Evolutionary conservation across 73 alveolate species (phyloP), one percentile per base, ranked within the genome.

Genomic region (Paramecium pentaurelia): DNA sequence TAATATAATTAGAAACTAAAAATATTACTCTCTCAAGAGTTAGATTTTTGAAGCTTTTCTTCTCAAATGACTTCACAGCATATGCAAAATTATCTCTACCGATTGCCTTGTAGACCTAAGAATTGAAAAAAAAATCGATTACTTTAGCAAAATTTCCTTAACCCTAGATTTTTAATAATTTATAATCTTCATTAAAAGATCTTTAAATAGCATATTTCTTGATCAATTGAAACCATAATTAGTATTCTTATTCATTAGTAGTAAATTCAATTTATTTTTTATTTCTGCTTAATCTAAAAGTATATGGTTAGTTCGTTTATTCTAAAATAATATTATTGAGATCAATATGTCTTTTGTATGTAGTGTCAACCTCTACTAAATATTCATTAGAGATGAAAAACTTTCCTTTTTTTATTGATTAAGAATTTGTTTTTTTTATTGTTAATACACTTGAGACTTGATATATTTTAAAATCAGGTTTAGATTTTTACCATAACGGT

Each of bases 121-220:
- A 49, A 60, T 40, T 22, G 11, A 5, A 37, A 45, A 18, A 54
- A 16, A 27, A 44, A 12, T 49, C 20, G 60, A 1, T 73, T 71
- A 89, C 94, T 51, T 83, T 77, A 7, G 94, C 94, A 89, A 89
- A 89, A 71, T 89, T 89, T 34, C 94, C 94, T 73, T 89, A 40
- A 25, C 94, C 94, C 36, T 71, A 60, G 0, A 89, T 20, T 47
- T 89, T 89, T 4, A 89, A 38, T n/a, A 83, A 58, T 30, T 77
- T 71, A 71, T 89, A 89, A 71, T 89, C 94, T 71, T 89, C 88
- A 27, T 36, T 32, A 47, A 89, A 89, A 34, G 90, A 28, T 22
- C 89, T 89, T 73, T 71, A 71, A 40, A 89, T 83, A 27, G 92
- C 86, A 58, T 71, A 89, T 44, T 83, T 58, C 92, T 89, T 89